These are phyloP conservation scores for Botrytis cinerea DNA, from an alignment of 2,329 filamentous ascomycete species.

Conservation along the genomic window DNA sequence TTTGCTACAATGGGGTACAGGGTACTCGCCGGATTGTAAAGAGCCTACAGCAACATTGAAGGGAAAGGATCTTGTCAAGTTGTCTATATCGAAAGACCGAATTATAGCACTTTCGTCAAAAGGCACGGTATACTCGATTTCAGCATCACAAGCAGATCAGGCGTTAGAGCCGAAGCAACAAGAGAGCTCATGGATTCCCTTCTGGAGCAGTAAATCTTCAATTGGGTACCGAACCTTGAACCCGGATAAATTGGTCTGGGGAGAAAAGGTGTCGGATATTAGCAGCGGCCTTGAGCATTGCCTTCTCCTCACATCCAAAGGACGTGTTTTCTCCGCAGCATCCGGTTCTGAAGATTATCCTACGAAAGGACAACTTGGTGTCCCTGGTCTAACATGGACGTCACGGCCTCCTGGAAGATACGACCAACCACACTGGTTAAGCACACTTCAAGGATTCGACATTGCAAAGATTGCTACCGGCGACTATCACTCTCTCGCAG, in stretches of 20 bases:
- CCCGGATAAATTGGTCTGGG: slow-evolving; percentile 63
- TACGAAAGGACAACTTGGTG: slow-evolving; percentile 79
- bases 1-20: slow-evolving; percentile 86
- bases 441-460: slow-evolving; percentile 67
- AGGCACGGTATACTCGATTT: slow-evolving; percentile 82
- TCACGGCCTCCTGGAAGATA: slow-evolving; percentile 76
- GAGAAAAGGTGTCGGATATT: slow-evolving; percentile 74
- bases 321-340: slow-evolving; percentile 86
- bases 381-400: slow-evolving; percentile 79
- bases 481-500: slow-evolving; percentile 80
- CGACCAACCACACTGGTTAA: slow-evolving; percentile 80
- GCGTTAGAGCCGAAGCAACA: slow-evolving; percentile 60
- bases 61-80: slow-evolving; percentile 77
- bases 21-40: slow-evolving; percentile 65
- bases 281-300: slow-evolving; percentile 82
- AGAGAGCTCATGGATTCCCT: slow-evolving; percentile 70
- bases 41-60: slow-evolving; percentile 70
- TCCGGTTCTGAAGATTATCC: slow-evolving; percentile 78
- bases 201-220: slow-evolving; percentile 61
- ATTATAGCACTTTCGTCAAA: slow-evolving; percentile 75
- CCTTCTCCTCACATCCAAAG: slow-evolving; percentile 78
- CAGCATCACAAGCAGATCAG: slow-evolving; percentile 74
- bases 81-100: slow-evolving; percentile 78
- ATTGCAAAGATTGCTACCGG: slow-evolving; percentile 78
- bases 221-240: slow-evolving; percentile 74